Evolutionary conservation across 2,329 filamentous ascomycete species (phyloP).

Genomic region (Pseudogymnoascus sp.): DNA sequence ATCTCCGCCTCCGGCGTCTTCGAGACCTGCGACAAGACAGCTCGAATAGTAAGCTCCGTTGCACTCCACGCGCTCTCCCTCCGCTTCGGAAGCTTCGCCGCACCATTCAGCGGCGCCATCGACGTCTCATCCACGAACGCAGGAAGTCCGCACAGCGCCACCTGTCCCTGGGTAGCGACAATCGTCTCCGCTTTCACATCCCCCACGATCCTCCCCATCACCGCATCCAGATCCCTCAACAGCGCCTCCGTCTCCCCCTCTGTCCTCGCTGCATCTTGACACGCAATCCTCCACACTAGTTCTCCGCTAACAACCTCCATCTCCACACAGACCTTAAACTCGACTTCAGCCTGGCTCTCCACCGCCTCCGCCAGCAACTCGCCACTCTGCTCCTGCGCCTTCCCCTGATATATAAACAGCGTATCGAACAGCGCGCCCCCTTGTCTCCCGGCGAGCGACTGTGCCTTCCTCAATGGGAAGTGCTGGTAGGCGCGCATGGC

Average conservation of each 20-base stretch:
- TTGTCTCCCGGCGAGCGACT: conserved; percentile 37
- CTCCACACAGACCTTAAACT: conserved; percentile 78
- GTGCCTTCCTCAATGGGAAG: conserved; percentile 66
- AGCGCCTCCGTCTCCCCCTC: conserved; percentile 41
- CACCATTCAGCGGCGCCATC: background rate
- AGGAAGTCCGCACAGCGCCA: conserved; percentile 60
- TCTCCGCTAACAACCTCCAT: conserved; percentile 54
- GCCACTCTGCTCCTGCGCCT: background rate
- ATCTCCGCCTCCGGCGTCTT: conserved; percentile 51
- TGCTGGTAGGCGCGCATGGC: conserved; percentile 65
- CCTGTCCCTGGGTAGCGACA: conserved; percentile 40
- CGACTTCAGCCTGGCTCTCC: conserved; percentile 56
- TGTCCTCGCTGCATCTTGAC: conserved; percentile 50
- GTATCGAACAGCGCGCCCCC: conserved; percentile 51
- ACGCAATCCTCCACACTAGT: conserved; percentile 66
- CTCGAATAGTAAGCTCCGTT: conserved; percentile 34
- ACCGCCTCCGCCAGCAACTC: conserved; percentile 22
- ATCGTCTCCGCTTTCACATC: conserved; percentile 45
- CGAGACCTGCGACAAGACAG: conserved; percentile 48
- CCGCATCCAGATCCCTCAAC: conserved; percentile 50
- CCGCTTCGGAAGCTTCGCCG: background rate
- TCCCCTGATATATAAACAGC: conserved; percentile 59
- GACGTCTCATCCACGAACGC: conserved; percentile 28
- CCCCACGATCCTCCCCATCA: conserved; percentile 50
- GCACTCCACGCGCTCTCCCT: conserved; percentile 29